These are phyloP conservation scores for Psilocybe subaeruginosa DNA, from an alignment of 768 basidiomycete genomes.

Conservation along the genomic window DNA sequence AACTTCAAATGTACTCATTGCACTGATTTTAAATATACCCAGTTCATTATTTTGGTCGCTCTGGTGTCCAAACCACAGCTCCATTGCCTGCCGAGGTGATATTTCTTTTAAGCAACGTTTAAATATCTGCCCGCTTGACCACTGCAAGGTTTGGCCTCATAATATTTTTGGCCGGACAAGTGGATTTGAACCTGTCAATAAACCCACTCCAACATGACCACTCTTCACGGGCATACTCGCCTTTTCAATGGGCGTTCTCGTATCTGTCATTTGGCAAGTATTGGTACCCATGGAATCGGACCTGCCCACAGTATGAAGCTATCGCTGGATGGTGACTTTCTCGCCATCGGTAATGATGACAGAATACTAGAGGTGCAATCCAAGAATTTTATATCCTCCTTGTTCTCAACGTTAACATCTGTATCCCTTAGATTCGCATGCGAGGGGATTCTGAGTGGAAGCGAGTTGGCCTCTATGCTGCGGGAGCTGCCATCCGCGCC, in stretches of 20 bases:
- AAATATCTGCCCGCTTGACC: no score
- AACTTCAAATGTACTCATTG: no score
- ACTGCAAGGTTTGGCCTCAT: no score
- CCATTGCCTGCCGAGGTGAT: no score
- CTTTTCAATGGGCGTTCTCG: background rate
- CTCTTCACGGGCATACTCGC: no score
- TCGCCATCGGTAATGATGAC: constrained; percentile 4
- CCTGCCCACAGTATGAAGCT: background rate
- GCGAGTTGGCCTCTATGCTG: background rate
- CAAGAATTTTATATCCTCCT: background rate
- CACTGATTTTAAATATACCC: no score
- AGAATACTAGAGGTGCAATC: constrained; percentile 1
- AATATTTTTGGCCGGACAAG: no score
- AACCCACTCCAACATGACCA: no score
- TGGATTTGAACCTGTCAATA: no score
- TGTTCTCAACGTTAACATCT: background rate
- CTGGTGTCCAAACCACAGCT: no score
- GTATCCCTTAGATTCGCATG: background rate
- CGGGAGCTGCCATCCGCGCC: constrained; percentile 1
- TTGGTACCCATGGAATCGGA: background rate
- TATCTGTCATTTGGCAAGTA: background rate
- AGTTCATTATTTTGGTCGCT: no score
- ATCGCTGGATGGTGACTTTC: background rate
- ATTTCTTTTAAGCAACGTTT: no score
- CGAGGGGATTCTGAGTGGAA: background rate